These are phyloP conservation scores for Aspergillus saccharolyticus DNA, from an alignment of 495 filamentous ascomycete genomes.

Conservation along the genomic window DNA sequence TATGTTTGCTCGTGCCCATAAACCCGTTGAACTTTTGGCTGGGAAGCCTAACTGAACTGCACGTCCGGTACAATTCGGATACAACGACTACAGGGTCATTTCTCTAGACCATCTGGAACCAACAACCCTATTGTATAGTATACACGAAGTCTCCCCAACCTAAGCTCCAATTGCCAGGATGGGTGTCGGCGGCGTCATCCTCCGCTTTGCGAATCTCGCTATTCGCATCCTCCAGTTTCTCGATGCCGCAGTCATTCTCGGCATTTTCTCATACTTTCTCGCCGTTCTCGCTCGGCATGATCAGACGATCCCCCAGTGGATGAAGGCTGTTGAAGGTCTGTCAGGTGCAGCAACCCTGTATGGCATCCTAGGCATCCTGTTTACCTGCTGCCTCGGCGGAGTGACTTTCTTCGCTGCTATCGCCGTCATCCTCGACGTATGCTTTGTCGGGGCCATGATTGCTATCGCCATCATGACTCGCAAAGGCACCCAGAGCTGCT, in stretches of 20 bases:
- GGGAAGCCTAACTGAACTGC: too few relatives aligned
- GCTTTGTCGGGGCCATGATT: conserved; percentile 76
- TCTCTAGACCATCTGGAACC: not conserved
- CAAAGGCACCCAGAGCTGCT: conserved; percentile 57
- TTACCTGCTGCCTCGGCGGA: conserved; percentile 76
- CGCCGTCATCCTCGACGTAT: conserved; percentile 70
- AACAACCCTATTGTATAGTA: not conserved
- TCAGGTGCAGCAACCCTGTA: conserved; percentile 70
- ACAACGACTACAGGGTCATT: not conserved
- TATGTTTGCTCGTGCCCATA: not conserved
- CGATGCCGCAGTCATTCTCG: conserved; percentile 65
- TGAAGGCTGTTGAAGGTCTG: conserved; percentile 77
- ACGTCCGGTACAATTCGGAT: too few relatives aligned
- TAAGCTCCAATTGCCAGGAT: conserved; percentile 23
- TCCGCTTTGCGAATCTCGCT: conserved; percentile 58
- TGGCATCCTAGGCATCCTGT: conserved; percentile 59
- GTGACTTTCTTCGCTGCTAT: conserved; percentile 69
- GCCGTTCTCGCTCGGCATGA: conserved; percentile 53
- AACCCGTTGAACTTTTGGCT: not conserved
- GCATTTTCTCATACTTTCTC: conserved; percentile 64
- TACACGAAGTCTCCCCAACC: not conserved
- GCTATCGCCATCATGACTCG: conserved; percentile 69
- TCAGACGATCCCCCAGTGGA: conserved; percentile 54
- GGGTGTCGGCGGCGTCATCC: conserved; percentile 50
- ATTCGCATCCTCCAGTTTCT: conserved; percentile 67